Evolutionary conservation across 176 grass and related monocot species (phyloP).

Genomic region (Rhynchospora tenuis): DNA sequence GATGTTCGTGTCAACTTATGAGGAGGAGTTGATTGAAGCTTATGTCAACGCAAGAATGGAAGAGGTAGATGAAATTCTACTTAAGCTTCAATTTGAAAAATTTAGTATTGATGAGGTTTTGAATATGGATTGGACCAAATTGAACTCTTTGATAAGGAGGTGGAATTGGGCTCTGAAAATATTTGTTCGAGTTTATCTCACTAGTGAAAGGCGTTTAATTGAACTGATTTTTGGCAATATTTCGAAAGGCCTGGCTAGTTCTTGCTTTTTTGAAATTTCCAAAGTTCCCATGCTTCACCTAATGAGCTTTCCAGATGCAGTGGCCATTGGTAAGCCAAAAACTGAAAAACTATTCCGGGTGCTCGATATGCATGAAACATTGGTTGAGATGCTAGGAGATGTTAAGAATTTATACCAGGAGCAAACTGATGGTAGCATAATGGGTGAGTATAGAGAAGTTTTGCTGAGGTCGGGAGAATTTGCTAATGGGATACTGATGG

Average conservation of each 20-base stretch:
- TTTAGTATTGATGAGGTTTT: conserved; percentile 64
- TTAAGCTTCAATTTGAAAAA: conserved; percentile 48
- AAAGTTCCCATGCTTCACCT: conserved; percentile 60
- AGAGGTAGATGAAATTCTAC: conserved; percentile 62
- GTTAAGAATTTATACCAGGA: conserved; percentile 54
- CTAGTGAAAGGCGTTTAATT: conserved; percentile 66
- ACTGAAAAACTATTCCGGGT: conserved; percentile 71
- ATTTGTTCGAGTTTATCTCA: conserved; percentile 68
- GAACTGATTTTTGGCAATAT: conserved; percentile 65
- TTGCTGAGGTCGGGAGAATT: conserved; percentile 58
- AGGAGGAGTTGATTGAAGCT: conserved; percentile 65
- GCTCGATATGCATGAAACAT: conserved; percentile 76
- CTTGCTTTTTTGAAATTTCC: conserved; percentile 83
- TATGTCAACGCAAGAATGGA: conserved; percentile 59
- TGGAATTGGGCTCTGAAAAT: conserved; percentile 62
- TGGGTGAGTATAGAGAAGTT: conserved; percentile 75
- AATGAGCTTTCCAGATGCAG: conserved; percentile 50
- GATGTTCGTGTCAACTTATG: conserved; percentile 71
- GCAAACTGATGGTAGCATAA: conserved; percentile 39
- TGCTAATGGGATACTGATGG: conserved; percentile 41
- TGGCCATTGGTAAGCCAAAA: conserved; percentile 56
- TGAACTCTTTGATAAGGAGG: conserved; percentile 54
- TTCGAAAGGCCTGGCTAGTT: conserved; percentile 42
- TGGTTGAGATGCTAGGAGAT: conserved; percentile 50
- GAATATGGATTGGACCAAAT: conserved; percentile 47